Percentiles rank a stretch among this genome's conserved stretches.
phyloP scores from a whole-genome alignment of 768 basidiomycete species.

The Mycena vitilis region DNA sequence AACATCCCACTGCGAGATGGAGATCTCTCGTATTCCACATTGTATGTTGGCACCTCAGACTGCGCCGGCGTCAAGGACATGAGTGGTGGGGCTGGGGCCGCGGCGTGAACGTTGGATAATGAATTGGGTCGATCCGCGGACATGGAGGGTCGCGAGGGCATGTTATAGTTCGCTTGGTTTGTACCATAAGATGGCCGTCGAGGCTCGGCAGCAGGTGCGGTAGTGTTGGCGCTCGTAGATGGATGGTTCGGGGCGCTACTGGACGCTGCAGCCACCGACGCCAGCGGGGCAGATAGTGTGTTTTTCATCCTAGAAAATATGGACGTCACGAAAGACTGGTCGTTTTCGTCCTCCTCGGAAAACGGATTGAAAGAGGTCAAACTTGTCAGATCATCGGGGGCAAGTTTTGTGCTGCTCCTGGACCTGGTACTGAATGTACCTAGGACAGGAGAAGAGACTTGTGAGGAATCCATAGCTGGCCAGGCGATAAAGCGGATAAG shows the following conservation, averaged over 20 bases:
- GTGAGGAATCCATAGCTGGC: constrained; percentile 42
- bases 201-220: constrained; percentile 55
- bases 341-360: constrained; percentile 92
- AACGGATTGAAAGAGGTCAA: constrained; percentile 93
- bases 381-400: constrained; percentile 69
- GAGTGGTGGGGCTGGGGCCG: constrained; percentile 80
- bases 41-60: constrained; percentile 80
- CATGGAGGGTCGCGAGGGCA: constrained; percentile 56
- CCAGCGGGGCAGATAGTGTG: constrained; percentile 75
- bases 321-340: constrained; percentile 87
- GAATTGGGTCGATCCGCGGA: constrained; percentile 69
- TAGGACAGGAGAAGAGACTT: constrained; percentile 48
- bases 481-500: constrained; percentile 31
- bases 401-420: constrained; percentile 69
- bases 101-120: constrained; percentile 59
- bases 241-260: constrained; percentile 45
- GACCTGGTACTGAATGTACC: constrained; percentile 61
- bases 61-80: constrained; percentile 89
- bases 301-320: constrained; percentile 86
- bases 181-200: constrained; percentile 68
- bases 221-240: constrained; percentile 45
- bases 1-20: constrained; percentile 63
- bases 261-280: constrained; percentile 59
- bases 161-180: constrained; percentile 59
- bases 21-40: constrained; percentile 70